Evolutionary conservation across 495 filamentous ascomycete genomes (phyloP).

Genomic region (Penicillium manginii): DNA sequence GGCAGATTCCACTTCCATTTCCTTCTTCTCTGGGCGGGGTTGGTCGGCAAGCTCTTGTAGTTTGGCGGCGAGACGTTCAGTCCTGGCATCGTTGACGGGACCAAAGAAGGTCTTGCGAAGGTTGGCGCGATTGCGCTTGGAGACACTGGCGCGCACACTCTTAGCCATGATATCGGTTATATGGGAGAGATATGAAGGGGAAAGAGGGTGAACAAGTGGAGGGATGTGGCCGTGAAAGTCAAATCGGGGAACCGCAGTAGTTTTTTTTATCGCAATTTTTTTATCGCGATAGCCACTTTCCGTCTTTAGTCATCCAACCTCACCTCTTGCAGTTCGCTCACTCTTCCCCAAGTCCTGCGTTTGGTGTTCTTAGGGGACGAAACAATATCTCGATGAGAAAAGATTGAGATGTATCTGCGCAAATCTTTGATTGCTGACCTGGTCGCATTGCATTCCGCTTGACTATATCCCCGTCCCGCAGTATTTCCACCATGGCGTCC

Average conservation of each 20-base stretch:
- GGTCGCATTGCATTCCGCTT: constrained; percentile 25
- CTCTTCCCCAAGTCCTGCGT: neutral
- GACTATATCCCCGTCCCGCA: constrained; percentile 2
- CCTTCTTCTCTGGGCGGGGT: constrained; percentile 49
- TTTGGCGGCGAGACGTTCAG: constrained; percentile 78
- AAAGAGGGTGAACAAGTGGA: neutral
- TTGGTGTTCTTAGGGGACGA: neutral
- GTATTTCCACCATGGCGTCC: constrained; percentile 46
- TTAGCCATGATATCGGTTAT: constrained; percentile 71
- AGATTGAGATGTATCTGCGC: constrained; percentile 28
- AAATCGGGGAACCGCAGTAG: neutral
- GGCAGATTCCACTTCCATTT: constrained; percentile 21
- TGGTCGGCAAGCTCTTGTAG: constrained; percentile 73
- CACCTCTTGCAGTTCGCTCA: constrained; percentile 27
- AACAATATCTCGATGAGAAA: constrained; percentile 3
- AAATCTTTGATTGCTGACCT: constrained; percentile 16
- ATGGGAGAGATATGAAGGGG: constrained; percentile 5
- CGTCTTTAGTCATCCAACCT: constrained; percentile 48
- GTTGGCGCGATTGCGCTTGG: constrained; percentile 76
- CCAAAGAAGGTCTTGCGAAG: constrained; percentile 79
- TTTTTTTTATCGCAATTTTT: constrained; percentile 20
- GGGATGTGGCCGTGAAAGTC: neutral
- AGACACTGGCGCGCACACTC: constrained; percentile 70
- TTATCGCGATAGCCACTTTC: constrained; percentile 28
- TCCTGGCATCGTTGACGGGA: constrained; percentile 74